Base-by-base conservation (phyloP, 371 early-diverging fungal genomes). In the Mortierella sp. region DNA sequence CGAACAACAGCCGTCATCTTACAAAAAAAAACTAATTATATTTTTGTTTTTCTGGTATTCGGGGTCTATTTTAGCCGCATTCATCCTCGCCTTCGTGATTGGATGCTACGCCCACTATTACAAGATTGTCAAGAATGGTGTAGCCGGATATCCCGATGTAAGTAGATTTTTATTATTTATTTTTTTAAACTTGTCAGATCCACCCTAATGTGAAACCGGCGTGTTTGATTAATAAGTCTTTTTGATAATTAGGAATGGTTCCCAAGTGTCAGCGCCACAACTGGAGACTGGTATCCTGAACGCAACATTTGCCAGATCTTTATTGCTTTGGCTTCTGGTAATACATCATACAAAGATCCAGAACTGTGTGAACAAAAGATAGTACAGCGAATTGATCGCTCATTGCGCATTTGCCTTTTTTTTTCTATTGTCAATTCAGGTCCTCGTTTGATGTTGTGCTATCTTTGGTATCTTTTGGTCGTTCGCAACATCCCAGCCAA, bases 251-350 rank as follows among this genome's bases (percentile, higher is more conserved):
- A 94, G 87, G 93, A 95, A 86, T 93, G 93, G 94, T 93, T 94
- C 57, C 95, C 95, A 47, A 94, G 94, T 70, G 93, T 95, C 3
- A 92, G 92, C 68, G 93, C 94, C 0, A 89, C 93, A 0, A 94
- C 93, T 28, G 95, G 95, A 60, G 95, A 95, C 79, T 80, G 93
- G 70, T 95, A 93, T 76, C 95, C 93, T 13, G 94, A 91, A 6
- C 86, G 94, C 40, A 89, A 88, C 64, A 84, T 94, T 32, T 95
- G 94, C 66, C 94, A 95, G 85, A 86, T 94, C 47, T 83, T 93
- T 37, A 93, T 93, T 75, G 95, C 94, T 5, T 75, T 93, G 68
- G 88, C 92, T 1, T 86, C 91, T 13, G 87, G 83, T 84, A 76
- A 19, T 43, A 17, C 45, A 43, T 4, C 19, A 0, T 19, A 12